These are phyloP conservation scores for Fragosphaeria purpurea DNA, from an alignment of 2,329 filamentous ascomycete genomes.

Conservation along the genomic window DNA sequence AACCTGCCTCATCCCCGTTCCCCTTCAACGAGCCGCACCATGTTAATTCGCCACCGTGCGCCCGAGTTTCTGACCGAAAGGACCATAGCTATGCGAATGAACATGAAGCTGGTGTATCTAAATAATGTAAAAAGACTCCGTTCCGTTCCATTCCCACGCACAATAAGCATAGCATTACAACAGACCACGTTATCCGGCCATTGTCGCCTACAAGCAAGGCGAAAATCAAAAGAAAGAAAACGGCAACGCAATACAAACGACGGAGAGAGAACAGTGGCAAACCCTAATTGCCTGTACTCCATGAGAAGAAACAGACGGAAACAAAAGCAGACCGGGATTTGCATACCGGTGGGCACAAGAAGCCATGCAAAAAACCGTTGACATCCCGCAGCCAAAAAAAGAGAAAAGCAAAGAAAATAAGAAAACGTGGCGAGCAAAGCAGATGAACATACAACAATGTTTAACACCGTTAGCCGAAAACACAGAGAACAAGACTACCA, in stretches of 20 bases:
- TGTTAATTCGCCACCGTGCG: too few relatives aligned
- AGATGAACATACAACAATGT: too few relatives aligned
- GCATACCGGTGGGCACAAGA: neutral
- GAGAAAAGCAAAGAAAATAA: too few relatives aligned
- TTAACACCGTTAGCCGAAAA: too few relatives aligned
- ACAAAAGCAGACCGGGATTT: neutral
- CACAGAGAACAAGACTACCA: too few relatives aligned
- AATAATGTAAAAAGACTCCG: conserved; percentile 6
- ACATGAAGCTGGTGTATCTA: conserved; percentile 4
- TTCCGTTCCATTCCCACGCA: neutral
- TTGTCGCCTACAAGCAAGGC: neutral
- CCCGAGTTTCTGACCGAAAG: neutral
- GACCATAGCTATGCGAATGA: conserved; percentile 3
- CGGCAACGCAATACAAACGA: neutral
- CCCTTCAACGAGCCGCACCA: too few relatives aligned
- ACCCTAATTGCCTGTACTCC: neutral
- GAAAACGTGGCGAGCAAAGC: too few relatives aligned
- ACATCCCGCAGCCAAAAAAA: too few relatives aligned
- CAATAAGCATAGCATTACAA: neutral
- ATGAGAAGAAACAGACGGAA: conserved; percentile 3
- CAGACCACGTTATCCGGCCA: neutral
- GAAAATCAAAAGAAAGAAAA: conserved; percentile 6
- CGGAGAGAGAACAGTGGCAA: neutral
- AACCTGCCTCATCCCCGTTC: too few relatives aligned
- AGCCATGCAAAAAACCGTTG: too few relatives aligned